Evolutionary conservation across 2,329 filamentous ascomycete genomes (phyloP).

Genomic region (Fusarium sp.): DNA sequence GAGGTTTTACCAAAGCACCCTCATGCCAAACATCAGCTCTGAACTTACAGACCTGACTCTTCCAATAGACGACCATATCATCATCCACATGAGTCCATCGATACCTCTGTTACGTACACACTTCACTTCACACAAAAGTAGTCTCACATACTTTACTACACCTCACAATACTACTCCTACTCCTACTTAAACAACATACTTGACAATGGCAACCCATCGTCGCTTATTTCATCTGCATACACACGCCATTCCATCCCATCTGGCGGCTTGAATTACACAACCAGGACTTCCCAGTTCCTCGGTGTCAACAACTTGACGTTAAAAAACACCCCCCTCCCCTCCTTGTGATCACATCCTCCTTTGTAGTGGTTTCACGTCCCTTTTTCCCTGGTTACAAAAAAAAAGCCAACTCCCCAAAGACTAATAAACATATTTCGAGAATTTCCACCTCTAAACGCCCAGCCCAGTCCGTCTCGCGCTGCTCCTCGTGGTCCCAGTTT

Average conservation of each 20-base stretch:
- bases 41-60: neutral
- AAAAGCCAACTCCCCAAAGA: slow-evolving; percentile 36
- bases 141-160: neutral
- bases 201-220: slow-evolving; percentile 21
- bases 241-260: slow-evolving; percentile 23
- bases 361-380: slow-evolving; percentile 20
- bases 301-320: slow-evolving; percentile 16
- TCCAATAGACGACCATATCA: too few species aligned
- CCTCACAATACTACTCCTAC: neutral
- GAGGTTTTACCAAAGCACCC: neutral
- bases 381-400: slow-evolving; percentile 35
- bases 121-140: neutral
- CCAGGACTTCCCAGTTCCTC: slow-evolving; percentile 25
- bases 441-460: slow-evolving; percentile 46
- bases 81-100: neutral
- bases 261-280: slow-evolving; percentile 38
- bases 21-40: neutral
- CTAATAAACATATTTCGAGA: slow-evolving; percentile 39
- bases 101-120: neutral
- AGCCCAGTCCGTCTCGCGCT: slow-evolving; percentile 23
- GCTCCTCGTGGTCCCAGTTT: neutral
- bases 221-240: slow-evolving; percentile 35
- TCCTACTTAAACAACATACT: neutral
- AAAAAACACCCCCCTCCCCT: slow-evolving; percentile 4
- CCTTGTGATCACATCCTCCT: slow-evolving; percentile 10